Evolutionary conservation across 163 green algal genomes (phyloP).

Genomic region (Chlamydomonas reinhardtii): DNA sequence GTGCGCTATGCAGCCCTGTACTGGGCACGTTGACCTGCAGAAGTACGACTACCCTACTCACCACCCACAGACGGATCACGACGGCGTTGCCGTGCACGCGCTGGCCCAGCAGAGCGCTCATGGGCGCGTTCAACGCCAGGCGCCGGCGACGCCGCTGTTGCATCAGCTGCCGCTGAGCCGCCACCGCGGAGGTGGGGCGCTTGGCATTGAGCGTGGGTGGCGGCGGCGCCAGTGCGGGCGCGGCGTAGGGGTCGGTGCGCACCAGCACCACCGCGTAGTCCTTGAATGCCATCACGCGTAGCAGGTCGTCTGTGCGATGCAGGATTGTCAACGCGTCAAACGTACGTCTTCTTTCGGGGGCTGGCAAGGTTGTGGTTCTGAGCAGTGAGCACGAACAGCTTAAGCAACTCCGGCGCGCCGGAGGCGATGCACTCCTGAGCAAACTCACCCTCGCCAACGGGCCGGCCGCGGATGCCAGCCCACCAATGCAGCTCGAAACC

Average conservation of each 20-base stretch:
- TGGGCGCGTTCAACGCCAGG: not conserved
- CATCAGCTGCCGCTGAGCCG: not conserved
- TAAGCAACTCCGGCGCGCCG: too few species aligned
- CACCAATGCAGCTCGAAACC: too few species aligned
- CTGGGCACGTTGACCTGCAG: too few species aligned
- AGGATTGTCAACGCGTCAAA: too few species aligned
- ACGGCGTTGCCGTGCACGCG: constrained; percentile 34
- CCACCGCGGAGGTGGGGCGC: not conserved
- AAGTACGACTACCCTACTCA: not conserved
- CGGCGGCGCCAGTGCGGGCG: not conserved
- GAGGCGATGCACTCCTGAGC: too few species aligned
- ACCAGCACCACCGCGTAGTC: constrained; percentile 13
- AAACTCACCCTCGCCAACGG: too few species aligned
- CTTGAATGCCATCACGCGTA: not conserved
- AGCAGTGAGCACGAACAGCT: too few species aligned
- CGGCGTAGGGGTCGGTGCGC: not conserved
- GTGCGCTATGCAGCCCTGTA: too few species aligned
- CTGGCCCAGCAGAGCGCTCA: not conserved
- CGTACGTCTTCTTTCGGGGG: too few species aligned
- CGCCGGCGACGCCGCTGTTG: not conserved
- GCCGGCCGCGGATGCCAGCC: too few species aligned
- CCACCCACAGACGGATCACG: constrained; percentile 4
- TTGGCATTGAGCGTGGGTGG: not conserved
- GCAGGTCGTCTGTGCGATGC: constrained; percentile 13
- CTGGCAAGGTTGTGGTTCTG: too few species aligned